Conservation (phyloP, 2,329 filamentous ascomycete genomes). For the Lecanicillium sp. region DNA sequence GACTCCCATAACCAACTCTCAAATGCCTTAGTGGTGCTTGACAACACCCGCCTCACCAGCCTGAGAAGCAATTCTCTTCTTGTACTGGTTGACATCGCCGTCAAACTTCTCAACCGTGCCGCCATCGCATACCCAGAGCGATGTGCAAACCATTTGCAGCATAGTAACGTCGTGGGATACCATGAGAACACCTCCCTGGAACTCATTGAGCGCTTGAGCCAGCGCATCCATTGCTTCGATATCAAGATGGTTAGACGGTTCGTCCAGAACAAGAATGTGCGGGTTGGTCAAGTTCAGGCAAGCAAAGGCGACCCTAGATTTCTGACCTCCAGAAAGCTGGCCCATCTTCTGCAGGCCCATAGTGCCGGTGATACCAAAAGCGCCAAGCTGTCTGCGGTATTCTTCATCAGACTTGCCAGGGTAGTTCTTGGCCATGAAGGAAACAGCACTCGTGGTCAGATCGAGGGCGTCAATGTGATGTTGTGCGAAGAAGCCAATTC, state of each 20-base stretch:
- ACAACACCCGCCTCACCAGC: slow-evolving; percentile 85
- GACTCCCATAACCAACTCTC: background rate
- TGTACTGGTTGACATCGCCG: slow-evolving; percentile 92
- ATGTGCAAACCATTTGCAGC: slow-evolving; percentile 91
- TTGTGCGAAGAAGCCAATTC: slow-evolving; percentile 95
- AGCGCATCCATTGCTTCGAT: slow-evolving; percentile 99
- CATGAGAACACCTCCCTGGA: slow-evolving; percentile 94
- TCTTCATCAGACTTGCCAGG: slow-evolving; percentile 92
- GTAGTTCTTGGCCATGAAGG: slow-evolving; percentile 91
- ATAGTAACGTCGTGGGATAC: slow-evolving; percentile 99
- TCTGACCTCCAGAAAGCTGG: slow-evolving; percentile 90
- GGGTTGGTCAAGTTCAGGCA: slow-evolving; percentile 89
- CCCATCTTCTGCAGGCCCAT: slow-evolving; percentile 96
- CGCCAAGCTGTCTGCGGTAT: slow-evolving; percentile 89
- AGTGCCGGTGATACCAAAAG: slow-evolving; percentile 84
- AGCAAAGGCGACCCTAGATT: slow-evolving; percentile 97
- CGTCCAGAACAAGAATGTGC: slow-evolving; percentile 95
- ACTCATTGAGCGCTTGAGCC: slow-evolving; percentile 71
- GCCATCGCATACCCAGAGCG: slow-evolving; percentile 91
- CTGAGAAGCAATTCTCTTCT: slow-evolving; percentile 89
- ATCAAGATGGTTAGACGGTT: slow-evolving; percentile 97
- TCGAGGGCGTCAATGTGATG: slow-evolving; percentile 97
- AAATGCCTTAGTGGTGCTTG: slow-evolving; percentile 42
- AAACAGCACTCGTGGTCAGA: slow-evolving; percentile 78
- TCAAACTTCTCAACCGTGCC: slow-evolving; percentile 94